phyloP scores from a whole-genome alignment of 768 basidiomycete genomes.

The Rhodotorula diobovata region DNA sequence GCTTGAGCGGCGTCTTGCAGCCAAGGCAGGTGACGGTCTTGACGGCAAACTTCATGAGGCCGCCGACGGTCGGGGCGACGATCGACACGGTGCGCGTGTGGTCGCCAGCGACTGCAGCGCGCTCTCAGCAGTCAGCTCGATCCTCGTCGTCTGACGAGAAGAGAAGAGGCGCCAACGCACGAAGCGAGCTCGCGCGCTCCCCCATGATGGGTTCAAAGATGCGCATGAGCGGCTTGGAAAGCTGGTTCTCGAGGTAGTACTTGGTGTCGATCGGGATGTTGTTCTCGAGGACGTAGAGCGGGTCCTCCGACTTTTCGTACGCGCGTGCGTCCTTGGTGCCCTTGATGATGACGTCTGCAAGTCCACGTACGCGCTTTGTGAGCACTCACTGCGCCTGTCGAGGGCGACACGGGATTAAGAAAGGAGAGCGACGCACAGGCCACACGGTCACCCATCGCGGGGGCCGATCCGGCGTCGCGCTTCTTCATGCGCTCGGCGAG shows the following conservation, averaged over 20 bases:
- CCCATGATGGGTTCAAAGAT: constrained; percentile 98
- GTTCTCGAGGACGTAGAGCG: constrained; percentile 93
- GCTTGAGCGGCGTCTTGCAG: constrained; percentile 77
- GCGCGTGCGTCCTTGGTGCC: constrained; percentile 92
- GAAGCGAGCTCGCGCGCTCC: constrained; percentile 75
- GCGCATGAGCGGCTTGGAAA: constrained; percentile 91
- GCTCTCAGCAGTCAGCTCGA: too few relatives aligned
- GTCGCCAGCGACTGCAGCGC: constrained; percentile 74
- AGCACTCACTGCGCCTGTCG: neutral
- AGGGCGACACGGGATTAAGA: neutral
- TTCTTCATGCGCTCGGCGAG: constrained; percentile 91
- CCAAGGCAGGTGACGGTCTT: constrained; percentile 92
- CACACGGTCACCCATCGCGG: constrained; percentile 94
- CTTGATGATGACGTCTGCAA: constrained; percentile 73
- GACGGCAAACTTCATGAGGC: constrained; percentile 97
- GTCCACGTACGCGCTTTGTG: neutral
- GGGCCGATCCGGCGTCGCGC: constrained; percentile 95
- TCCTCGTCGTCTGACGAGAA: too few relatives aligned
- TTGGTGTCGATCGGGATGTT: constrained; percentile 97
- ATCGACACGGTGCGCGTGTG: constrained; percentile 94
- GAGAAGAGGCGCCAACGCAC: constrained; percentile 3
- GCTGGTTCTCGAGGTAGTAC: constrained; percentile 96
- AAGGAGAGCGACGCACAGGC: constrained; percentile 57
- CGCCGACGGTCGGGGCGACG: constrained; percentile 91
- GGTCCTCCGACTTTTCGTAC: constrained; percentile 98